Evolutionary conservation across 1,284 basidiomycete genomes (phyloP), one percentile per base, ranked within the genome.

Genomic region (Marasmius sp.): DNA sequence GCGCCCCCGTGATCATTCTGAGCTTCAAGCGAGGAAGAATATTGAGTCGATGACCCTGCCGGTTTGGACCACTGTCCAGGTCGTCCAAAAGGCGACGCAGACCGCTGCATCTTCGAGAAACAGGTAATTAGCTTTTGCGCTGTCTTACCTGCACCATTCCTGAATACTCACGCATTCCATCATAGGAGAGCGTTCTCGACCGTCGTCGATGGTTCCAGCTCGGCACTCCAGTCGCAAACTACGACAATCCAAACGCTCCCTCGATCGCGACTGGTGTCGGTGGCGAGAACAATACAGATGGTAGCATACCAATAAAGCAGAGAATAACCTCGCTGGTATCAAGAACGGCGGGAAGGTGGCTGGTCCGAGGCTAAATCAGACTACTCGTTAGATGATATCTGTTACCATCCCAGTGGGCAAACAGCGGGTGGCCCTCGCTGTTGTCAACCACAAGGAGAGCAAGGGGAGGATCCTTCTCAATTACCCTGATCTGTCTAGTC

Each of bases 321-420:
- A 20, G 55, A 57, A 45, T 18, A 34, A 43, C 55, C 38, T 57
- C 39, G 6, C 39, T 41, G 54, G 54, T 4, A 56, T 56, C 54
- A 56, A 56, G 18, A 56, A 41, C 37, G 54, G 54, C 11, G 54
- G 54, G n/a, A 57, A 16, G 38, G 55, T 10, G 38, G 55, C 20
- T 57, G 55, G 55, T 11, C 12, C 3, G 39, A 41, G 36, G 27
- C 36, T 1, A 20, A 39, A 12, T 56, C 54, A 39, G 18, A 56
- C 39, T 1, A 36, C 37, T 12, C 33, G 54, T 38, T 36, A 56
- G 54, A 12, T 56, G n/a, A 56, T 57, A n/a, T 20, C 55, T 6
- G 43, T 57, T n/a, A n/a, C 41, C 9, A 43, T 43, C 10, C 55
- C 55, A 3, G 55, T 38, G 2, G 52, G 52, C 6, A 54, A 37